A percentile compares a stretch with the other conserved stretches of the same genome.
phyloP scores from a whole-genome alignment of 2,329 filamentous ascomycete genomes.

The Aspergillus sp. region DNA sequence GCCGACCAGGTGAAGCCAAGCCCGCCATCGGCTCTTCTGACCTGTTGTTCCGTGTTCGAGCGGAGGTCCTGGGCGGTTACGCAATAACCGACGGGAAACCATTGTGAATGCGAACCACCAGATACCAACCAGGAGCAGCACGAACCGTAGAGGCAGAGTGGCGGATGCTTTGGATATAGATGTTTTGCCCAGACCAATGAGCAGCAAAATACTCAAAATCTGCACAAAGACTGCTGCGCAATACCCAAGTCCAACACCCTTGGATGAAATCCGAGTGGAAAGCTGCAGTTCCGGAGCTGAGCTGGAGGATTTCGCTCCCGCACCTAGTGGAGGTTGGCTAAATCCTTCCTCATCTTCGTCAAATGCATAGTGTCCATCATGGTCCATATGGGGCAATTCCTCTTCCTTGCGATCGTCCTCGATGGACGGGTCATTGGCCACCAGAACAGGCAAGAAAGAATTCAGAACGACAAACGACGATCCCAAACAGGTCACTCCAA shows the following conservation, averaged over 20 bases:
- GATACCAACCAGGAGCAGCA: constrained; percentile 72
- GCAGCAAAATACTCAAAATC: constrained; percentile 68
- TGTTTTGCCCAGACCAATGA: constrained; percentile 49
- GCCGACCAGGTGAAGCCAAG: constrained; percentile 63
- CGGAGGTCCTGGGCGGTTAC: constrained; percentile 77
- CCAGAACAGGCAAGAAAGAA: constrained; percentile 82
- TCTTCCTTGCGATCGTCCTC: constrained; percentile 15
- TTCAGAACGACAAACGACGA: constrained; percentile 89
- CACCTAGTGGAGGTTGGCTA: constrained; percentile 8
- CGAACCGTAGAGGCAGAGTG: constrained; percentile 73
- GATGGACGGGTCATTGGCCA: constrained; percentile 67
- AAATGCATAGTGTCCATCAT: constrained; percentile 10
- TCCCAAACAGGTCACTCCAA: constrained; percentile 85
- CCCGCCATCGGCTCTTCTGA: constrained; percentile 27
- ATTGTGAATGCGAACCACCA: constrained; percentile 91
- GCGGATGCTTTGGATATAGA: constrained; percentile 55
- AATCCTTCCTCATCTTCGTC: constrained; percentile 17
- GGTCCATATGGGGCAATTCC: constrained; percentile 20
- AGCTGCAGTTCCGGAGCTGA: constrained; percentile 66
- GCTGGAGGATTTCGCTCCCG: constrained; percentile 1
- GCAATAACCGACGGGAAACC: constrained; percentile 74
- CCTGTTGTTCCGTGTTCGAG: constrained; percentile 18
- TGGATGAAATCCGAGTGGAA: constrained; percentile 81
- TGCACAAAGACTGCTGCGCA: constrained; percentile 78
- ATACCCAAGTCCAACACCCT: constrained; percentile 85